These are phyloP conservation scores for Fusarium succisae DNA, from an alignment of 2,329 filamentous ascomycete genomes.

Conservation along the genomic window DNA sequence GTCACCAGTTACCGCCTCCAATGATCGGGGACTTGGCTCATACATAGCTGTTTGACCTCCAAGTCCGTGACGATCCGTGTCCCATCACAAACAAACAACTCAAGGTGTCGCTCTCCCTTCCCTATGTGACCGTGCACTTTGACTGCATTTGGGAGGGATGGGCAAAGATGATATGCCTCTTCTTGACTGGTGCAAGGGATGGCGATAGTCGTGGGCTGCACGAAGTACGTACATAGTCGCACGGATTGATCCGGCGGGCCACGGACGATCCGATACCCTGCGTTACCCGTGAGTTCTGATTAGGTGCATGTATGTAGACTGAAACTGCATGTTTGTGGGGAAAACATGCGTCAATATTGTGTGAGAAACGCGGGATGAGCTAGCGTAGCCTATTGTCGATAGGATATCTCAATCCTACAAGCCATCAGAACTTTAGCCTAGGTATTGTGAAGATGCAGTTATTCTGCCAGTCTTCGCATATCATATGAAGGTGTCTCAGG, in stretches of 20 bases:
- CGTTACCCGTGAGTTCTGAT: constrained; percentile 3
- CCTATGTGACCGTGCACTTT: neutral
- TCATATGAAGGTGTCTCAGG: neutral
- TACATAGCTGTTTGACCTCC: neutral
- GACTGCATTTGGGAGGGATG: neutral
- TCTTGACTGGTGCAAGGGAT: constrained; percentile 1
- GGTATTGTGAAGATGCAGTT: neutral
- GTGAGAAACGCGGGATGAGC: neutral
- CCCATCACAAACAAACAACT: neutral
- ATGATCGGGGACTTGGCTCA: neutral
- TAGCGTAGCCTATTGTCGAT: neutral
- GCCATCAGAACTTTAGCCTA: neutral
- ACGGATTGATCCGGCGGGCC: constrained; percentile 26
- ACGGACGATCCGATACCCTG: constrained; percentile 21
- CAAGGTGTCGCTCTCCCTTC: neutral
- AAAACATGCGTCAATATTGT: neutral
- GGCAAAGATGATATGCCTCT: neutral
- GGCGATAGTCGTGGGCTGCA: constrained; percentile 14
- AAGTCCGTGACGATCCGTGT: constrained; percentile 11
- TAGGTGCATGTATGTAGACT: neutral
- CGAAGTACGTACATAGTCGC: neutral
- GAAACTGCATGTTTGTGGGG: neutral
- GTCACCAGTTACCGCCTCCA: constrained; percentile 12
- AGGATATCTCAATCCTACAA: neutral
- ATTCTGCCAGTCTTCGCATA: neutral